Percentiles rank a stretch among this genome's conserved stretches.
Conservation (phyloP, 768 basidiomycete species). For the Mycena sanguinolenta region DNA sequence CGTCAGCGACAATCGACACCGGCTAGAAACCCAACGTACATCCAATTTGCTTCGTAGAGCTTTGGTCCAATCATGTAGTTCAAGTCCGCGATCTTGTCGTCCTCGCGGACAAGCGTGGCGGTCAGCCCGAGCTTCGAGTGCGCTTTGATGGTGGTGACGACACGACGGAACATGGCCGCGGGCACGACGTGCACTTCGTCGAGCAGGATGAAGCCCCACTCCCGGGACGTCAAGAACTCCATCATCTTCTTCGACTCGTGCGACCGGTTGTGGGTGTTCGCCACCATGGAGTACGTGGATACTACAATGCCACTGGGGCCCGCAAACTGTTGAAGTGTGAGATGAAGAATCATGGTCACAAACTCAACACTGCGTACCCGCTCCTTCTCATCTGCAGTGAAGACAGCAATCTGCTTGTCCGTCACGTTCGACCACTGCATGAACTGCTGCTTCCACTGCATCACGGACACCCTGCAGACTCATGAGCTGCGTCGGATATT, state of each 20-base stretch:
- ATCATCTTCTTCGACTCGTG: constrained; percentile 99
- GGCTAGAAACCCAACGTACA: constrained; percentile 60
- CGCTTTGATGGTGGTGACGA: constrained; percentile 98
- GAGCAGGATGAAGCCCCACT: constrained; percentile 98
- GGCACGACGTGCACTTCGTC: constrained; percentile 99
- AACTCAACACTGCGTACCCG: constrained; percentile 66
- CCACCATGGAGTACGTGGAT: constrained; percentile 99
- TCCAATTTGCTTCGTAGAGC: constrained; percentile 99
- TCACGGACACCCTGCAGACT: constrained; percentile 81
- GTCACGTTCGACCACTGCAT: constrained; percentile 99
- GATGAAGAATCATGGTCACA: constrained; percentile 5
- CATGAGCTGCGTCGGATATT: constrained; percentile 23
- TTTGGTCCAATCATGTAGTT: constrained; percentile 99
- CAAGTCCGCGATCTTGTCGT: constrained; percentile 98
- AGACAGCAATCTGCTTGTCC: constrained; percentile 95
- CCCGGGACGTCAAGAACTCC: constrained; percentile 97
- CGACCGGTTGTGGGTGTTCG: constrained; percentile 98
- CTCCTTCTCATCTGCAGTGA: constrained; percentile 98
- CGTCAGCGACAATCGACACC: constrained; percentile 28
- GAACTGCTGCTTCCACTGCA: constrained; percentile 99
- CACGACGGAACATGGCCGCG: constrained; percentile 97
- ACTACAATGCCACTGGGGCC: constrained; percentile 98
- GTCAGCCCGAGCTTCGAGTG: constrained; percentile 98
- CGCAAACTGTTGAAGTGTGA: constrained; percentile 74
- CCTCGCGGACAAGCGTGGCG: constrained; percentile 97